Conservation (phyloP, 2,329 filamentous ascomycete genomes). For the Davidsoniella neocaledoniae region DNA sequence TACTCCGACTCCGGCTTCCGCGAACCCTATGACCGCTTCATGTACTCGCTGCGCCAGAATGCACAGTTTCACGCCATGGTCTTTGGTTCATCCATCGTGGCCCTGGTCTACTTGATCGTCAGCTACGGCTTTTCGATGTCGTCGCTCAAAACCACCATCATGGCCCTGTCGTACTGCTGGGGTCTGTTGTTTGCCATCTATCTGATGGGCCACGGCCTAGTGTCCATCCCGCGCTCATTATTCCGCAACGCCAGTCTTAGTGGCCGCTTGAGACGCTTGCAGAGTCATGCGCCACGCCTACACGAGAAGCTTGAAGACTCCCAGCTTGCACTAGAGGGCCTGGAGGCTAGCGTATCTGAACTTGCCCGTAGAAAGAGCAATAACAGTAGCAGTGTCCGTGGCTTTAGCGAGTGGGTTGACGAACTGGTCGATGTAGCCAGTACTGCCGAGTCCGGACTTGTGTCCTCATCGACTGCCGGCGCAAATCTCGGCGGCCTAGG, state of each 20-base stretch:
- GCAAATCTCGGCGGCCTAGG: slow-evolving; percentile 23
- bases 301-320: slow-evolving; percentile 83
- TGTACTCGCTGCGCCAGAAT: slow-evolving; percentile 77
- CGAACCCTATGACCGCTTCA: slow-evolving; percentile 61
- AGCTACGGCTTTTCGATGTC: slow-evolving; percentile 56
- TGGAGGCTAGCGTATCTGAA: slow-evolving; percentile 67
- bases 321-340: slow-evolving; percentile 57
- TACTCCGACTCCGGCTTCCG: slow-evolving; percentile 90
- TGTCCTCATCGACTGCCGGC: slow-evolving; percentile 17
- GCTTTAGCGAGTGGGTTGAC: slow-evolving; percentile 89
- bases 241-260: slow-evolving; percentile 66
- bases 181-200: slow-evolving; percentile 84
- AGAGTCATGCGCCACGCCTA: slow-evolving; percentile 60
- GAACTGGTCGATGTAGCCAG: slow-evolving; percentile 68
- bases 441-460: slow-evolving; percentile 44
- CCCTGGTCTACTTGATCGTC: slow-evolving; percentile 68
- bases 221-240: slow-evolving; percentile 70
- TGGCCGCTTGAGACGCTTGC: slow-evolving; percentile 55
- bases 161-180: slow-evolving; percentile 93
- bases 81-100: slow-evolving; percentile 50
- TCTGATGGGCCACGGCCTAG: slow-evolving; percentile 91
- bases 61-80: slow-evolving; percentile 76
- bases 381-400: slow-evolving; percentile 41
- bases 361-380: slow-evolving; percentile 54
- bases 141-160: slow-evolving; percentile 67